Evolutionary conservation across 176 grass and related monocot species (phyloP).

Genomic region (Oryza meridionalis): DNA sequence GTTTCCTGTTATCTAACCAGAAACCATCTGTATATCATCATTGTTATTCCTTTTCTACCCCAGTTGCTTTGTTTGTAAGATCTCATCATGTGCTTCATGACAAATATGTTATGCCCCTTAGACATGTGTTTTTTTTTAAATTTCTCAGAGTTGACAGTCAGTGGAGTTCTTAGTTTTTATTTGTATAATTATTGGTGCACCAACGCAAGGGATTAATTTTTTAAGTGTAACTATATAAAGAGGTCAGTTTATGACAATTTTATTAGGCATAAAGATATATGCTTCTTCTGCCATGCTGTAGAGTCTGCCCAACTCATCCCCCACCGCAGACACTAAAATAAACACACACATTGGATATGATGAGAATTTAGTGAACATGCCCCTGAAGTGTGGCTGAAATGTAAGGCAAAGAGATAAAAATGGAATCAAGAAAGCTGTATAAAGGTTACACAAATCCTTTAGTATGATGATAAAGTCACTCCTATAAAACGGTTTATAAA

Average conservation of each 20-base stretch:
- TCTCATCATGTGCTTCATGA: neutral
- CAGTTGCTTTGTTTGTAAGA: slow-evolving; percentile 5
- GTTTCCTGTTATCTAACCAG: neutral
- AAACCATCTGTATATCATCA: neutral
- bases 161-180: slow-evolving; percentile 23
- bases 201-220: neutral
- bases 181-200: slow-evolving; percentile 6
- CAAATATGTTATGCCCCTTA: neutral
- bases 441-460: slow-evolving; percentile 42
- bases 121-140: neutral
- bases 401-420: neutral
- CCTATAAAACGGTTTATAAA: slow-evolving; percentile 71
- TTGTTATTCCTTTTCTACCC: neutral
- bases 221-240: neutral
- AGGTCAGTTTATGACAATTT: slow-evolving; percentile 26
- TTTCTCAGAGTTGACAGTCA: neutral
- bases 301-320: neutral
- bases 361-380: slow-evolving; percentile 25
- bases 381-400: slow-evolving; percentile 23
- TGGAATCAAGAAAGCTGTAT: slow-evolving; percentile 25
- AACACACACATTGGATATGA: slow-evolving; percentile 17
- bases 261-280: neutral
- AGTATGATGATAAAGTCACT: slow-evolving; percentile 49
- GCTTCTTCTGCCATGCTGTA: neutral
- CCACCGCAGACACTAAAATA: neutral